Evolutionary conservation across 192 early-diverging fungal species (phyloP), one percentile per base, ranked within the genome.

Genomic region (Martensiomyces pterosporus): DNA sequence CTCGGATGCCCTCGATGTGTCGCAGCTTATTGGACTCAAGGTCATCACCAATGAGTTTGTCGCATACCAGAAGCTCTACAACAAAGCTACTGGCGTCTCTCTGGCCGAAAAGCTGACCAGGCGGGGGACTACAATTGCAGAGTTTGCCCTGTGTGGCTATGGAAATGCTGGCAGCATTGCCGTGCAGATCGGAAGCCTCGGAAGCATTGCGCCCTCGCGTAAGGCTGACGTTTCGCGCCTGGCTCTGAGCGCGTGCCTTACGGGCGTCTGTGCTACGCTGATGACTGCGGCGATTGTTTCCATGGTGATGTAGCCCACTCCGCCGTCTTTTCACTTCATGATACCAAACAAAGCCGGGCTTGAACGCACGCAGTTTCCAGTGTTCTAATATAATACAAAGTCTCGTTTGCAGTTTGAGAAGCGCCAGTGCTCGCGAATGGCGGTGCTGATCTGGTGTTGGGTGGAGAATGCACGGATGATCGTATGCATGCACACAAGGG

Each of bases 41-140:
- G 79, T 91, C 42, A 64, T 89, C 60, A 76, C 83, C 38, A 94
- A 92, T 71, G 92, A 94, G 80, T 90, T 94, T 63, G 83, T 84
- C n/a, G 92, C 86, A 3, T 94, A 87, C 67, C 49, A 69, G 50
- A 33, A 37, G n/a, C 73, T 76, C 9, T 57, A 45, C 5, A 54
- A n/a, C n/a, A n/a, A n/a, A n/a, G n/a, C 35, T 29, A 21, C 34
- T n/a, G 64, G 59, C 49, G 40, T 42, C 5, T 52, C 59, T 10
- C 52, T 76, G 9, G 59, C 49, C 42, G 59, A 55, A 15, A 34
- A 39, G 23, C 66, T 88, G 39, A 52, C 75, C 9, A 24, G 29
- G 9, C 83, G 86, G 43, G 74, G 67, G 0, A 38, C 46, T n/a
- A 52, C 68, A 13, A 78, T 88, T 32, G 57, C 75, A 5, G 82